Evolutionary conservation across 2,329 filamentous ascomycete species (phyloP).

Genomic region (Cercospora zeina): DNA sequence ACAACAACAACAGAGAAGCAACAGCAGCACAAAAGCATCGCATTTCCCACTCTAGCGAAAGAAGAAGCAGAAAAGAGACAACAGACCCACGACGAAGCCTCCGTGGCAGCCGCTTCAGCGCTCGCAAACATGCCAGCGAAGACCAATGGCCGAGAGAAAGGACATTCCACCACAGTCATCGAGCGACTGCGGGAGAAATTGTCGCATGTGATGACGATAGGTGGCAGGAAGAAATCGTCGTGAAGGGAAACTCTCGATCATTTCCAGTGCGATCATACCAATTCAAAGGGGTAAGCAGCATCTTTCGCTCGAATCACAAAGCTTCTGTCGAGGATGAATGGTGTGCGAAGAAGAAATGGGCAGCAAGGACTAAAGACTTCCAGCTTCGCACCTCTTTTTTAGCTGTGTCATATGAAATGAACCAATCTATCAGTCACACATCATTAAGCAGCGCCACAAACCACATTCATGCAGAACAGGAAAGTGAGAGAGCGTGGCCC

Average conservation of each 20-base stretch:
- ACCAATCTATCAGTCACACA: background rate
- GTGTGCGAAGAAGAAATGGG: background rate
- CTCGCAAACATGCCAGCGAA: background rate
- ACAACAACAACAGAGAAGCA: background rate
- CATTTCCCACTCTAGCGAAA: too few species aligned
- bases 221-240: background rate
- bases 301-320: too few species aligned
- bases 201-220: background rate
- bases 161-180: background rate
- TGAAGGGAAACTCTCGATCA: background rate
- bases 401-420: background rate
- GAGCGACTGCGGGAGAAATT: background rate
- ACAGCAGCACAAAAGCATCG: background rate
- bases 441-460: background rate
- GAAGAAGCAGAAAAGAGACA: background rate
- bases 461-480: background rate
- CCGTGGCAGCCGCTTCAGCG: background rate
- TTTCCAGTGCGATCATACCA: too few species aligned
- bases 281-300: too few species aligned
- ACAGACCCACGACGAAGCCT: background rate
- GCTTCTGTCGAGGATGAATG: background rate
- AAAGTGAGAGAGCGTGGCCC: background rate
- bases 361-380: background rate
- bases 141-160: background rate
- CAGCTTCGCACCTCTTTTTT: background rate